Percentiles rank a stretch among this genome's conserved stretches.
phyloP scores from a whole-genome alignment of 805 yeast species.

The Soucietia sequanensis region DNA sequence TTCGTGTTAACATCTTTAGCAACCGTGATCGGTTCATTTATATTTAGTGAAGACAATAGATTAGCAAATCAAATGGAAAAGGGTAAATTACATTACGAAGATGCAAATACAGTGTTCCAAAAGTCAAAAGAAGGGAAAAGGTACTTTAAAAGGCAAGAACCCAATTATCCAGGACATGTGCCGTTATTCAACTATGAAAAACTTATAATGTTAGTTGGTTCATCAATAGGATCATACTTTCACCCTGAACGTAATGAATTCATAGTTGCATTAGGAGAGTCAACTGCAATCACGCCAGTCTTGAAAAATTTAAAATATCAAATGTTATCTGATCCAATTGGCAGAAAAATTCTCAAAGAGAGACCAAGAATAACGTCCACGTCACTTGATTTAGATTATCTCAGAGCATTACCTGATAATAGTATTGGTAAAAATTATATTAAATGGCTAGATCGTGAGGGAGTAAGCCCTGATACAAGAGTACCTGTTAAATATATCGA shows the following conservation, averaged over 20 bases:
- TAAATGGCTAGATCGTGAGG: conserved; percentile 80
- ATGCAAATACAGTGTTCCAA: conserved; percentile 29
- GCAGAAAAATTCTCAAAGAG: conserved; percentile 75
- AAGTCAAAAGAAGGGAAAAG: conserved; percentile 22
- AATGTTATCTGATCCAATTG: conserved; percentile 75
- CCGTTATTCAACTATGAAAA: conserved; percentile 69
- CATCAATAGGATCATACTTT: conserved; percentile 73
- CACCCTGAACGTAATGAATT: conserved; percentile 77
- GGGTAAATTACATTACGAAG: conserved; percentile 44
- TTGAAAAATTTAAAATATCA: conserved; percentile 59
- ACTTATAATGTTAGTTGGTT: conserved; percentile 59
- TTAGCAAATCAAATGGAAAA: conserved; percentile 62
- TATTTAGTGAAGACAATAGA: conserved; percentile 44
- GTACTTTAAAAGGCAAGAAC: conserved; percentile 37
- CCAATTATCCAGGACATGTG: conserved; percentile 73
- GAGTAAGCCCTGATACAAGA: conserved; percentile 91
- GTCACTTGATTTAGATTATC: conserved; percentile 59
- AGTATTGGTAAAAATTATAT: conserved; percentile 80
- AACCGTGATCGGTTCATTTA: conserved; percentile 24
- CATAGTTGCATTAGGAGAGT: conserved; percentile 85
- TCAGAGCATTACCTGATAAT: conserved; percentile 59
- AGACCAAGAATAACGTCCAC: conserved; percentile 80
- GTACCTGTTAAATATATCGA: conserved; percentile 84
- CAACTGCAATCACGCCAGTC: conserved; percentile 74
- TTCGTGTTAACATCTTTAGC: conserved; percentile 16